Percentiles rank a stretch among this genome's conserved stretches.
Conservation (phyloP, 2,329 filamentous ascomycete species). For the Talaromyces funiculosus region DNA sequence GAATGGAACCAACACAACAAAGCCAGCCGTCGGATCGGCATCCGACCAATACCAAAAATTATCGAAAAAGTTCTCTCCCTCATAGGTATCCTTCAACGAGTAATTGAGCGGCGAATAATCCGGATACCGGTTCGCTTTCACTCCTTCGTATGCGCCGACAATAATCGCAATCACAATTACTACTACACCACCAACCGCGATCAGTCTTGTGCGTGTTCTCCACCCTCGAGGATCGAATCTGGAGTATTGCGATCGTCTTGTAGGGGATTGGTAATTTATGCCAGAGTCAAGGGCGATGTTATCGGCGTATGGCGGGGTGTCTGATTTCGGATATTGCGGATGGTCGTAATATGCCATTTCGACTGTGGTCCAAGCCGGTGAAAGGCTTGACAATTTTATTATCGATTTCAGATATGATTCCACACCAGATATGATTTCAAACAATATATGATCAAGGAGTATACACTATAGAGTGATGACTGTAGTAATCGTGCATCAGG, state of each 20-base stretch:
- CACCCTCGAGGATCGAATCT: conserved; percentile 50
- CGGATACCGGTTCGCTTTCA: conserved; percentile 37
- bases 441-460: background rate
- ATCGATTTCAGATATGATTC: no score
- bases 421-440: no score
- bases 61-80: conserved; percentile 40
- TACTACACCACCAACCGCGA: conserved; percentile 35
- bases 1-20: conserved; percentile 39
- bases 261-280: background rate
- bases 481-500: background rate
- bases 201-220: conserved; percentile 49
- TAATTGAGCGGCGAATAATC: conserved; percentile 41
- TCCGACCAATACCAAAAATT: conserved; percentile 43
- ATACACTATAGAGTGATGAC: background rate
- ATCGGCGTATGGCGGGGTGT: background rate
- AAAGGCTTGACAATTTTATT: background rate
- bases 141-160: conserved; percentile 39
- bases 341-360: background rate
- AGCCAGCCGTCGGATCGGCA: conserved; percentile 41
- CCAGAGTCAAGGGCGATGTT: background rate
- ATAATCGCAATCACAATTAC: conserved; percentile 41
- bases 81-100: conserved; percentile 37
- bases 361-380: background rate
- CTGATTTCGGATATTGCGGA: background rate
- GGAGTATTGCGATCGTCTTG: conserved; percentile 9